These are phyloP conservation scores for Balakata baccata DNA, from an alignment of 345 rosid genomes.

Conservation along the genomic window DNA sequence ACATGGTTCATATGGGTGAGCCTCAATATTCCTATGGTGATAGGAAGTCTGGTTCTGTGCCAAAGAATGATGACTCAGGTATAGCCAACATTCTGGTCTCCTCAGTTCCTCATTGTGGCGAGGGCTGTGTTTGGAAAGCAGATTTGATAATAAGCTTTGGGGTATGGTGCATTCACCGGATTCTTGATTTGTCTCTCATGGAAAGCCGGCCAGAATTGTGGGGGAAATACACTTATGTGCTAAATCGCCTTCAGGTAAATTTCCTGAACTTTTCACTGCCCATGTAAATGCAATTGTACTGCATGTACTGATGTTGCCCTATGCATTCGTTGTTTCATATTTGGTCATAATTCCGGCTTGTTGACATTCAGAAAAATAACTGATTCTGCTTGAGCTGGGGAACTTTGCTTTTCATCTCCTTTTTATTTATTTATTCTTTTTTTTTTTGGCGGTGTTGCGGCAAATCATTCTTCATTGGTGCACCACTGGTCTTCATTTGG, in stretches of 20 bases:
- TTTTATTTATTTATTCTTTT: neutral
- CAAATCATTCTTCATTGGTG: neutral
- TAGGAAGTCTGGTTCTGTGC: conserved; percentile 28
- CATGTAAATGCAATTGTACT: neutral
- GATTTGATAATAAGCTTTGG: conserved; percentile 89
- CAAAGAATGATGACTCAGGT: conserved; percentile 32
- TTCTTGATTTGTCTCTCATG: conserved; percentile 84
- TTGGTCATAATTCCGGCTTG: too few relatives aligned
- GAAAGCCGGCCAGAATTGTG: conserved; percentile 98
- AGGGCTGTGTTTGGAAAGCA: conserved; percentile 81
- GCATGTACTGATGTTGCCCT: neutral
- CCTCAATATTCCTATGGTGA: conserved; percentile 33
- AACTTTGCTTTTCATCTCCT: too few relatives aligned
- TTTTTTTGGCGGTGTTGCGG: neutral
- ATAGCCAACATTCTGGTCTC: conserved; percentile 37
- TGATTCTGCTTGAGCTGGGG: too few relatives aligned
- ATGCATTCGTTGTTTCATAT: conserved; percentile 1
- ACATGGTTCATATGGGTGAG: conserved; percentile 46
- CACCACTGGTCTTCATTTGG: neutral
- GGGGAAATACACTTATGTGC: conserved; percentile 96
- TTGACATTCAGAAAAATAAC: too few relatives aligned
- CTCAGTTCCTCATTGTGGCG: conserved; percentile 88
- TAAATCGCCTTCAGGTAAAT: conserved; percentile 93
- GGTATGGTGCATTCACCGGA: conserved; percentile 93
- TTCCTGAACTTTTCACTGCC: neutral